Evolutionary conservation across 768 basidiomycete species (phyloP), one percentile per base, ranked within the genome.

Genomic region (Hygrophorus russula): DNA sequence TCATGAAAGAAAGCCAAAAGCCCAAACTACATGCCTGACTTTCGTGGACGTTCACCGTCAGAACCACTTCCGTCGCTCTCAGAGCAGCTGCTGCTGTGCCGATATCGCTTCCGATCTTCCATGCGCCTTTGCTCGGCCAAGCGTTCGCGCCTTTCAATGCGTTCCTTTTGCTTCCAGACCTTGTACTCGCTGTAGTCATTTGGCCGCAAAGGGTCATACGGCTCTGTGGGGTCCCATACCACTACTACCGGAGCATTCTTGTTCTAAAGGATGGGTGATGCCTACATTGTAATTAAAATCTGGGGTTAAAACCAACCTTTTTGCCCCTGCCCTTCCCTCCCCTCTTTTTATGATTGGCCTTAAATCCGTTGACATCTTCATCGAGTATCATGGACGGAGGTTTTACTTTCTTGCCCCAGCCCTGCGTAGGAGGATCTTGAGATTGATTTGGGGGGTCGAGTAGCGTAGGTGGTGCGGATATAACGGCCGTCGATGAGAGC

Each of bases 141-240:
- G 28, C 78, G 71, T 49, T 81, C 76, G n/a, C 81, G 71, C 34
- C 76, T 66, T 50, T 89, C 82, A 38, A 83, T 84, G 33, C 75
- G 75, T 18, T 87, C 82, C 45, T 77, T 78, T 49, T 77, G 75
- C 50, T 81, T 81, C 79, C 80, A 90, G 9, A 76, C 52, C 54
- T 89, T 91, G 68, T 80, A 91, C 52, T 91, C 89, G 51, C 82
- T 80, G 61, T 91, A 90, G 51, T 92, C 89, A 47, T 91, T 91
- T 2, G 89, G 89, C 18, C 83, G 76, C 15, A 79, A 61, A 1
- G 87, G 83, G 49, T 92, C 89, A 56, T 92, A 92, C 20, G 63
- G 68, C 53, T 90, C 88, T 45, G 62, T 56, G 4, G 88, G 88
- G 59, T 91, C 86, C 88, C 88, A 89, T 2, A 75, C 59, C 1